Conservation (phyloP, 768 basidiomycete genomes). For the Lactarius sp. region DNA sequence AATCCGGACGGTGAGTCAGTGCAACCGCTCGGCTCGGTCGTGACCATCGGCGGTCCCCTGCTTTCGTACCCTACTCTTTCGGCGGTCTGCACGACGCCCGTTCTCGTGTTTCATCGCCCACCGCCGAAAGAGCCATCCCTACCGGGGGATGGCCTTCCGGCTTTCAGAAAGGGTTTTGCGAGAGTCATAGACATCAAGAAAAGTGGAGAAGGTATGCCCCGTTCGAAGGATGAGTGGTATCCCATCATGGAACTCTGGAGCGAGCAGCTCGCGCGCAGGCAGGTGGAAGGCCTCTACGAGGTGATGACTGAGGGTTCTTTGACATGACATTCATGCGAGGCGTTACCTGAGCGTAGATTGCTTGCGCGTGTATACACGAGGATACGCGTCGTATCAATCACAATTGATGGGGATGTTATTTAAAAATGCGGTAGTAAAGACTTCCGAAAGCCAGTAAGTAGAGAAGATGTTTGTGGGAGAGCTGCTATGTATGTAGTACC, state of each 20-base stretch:
- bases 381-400: neutral
- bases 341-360: neutral
- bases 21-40: constrained; percentile 57
- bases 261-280: constrained; percentile 51
- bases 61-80: constrained; percentile 70
- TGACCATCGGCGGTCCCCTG: constrained; percentile 66
- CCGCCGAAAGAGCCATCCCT: constrained; percentile 43
- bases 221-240: constrained; percentile 71
- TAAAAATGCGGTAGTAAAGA: neutral
- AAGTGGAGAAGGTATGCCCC: constrained; percentile 62
- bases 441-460: neutral
- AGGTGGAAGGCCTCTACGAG: constrained; percentile 59
- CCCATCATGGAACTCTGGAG: constrained; percentile 89
- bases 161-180: constrained; percentile 58
- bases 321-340: constrained; percentile 2
- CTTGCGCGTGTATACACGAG: neutral
- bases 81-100: constrained; percentile 50
- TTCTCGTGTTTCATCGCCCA: constrained; percentile 55
- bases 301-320: constrained; percentile 44
- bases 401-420: neutral
- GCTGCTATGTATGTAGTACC: neutral
- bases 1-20: constrained; percentile 22
- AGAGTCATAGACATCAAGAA: constrained; percentile 47
- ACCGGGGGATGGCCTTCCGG: constrained; percentile 41
- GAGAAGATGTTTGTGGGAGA: neutral